Percentiles rank a stretch among this genome's conserved stretches.
These are phyloP conservation scores for Trichoderma sp. DNA, from an alignment of 2,329 filamentous ascomycete genomes.

Conservation along the genomic window DNA sequence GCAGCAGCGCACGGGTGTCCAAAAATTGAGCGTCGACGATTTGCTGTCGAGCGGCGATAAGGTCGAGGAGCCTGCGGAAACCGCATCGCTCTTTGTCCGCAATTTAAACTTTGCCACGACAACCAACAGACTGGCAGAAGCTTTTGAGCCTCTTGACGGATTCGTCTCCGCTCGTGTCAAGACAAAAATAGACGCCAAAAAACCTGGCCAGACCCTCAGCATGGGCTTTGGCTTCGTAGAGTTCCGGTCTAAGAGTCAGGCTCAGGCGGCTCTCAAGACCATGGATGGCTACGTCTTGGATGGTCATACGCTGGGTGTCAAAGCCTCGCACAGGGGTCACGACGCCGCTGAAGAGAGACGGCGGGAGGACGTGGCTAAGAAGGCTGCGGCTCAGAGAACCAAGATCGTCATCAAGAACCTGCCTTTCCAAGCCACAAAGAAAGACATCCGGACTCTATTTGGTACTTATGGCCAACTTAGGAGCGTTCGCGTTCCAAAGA, in stretches of 20 bases:
- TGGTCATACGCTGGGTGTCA: conserved; percentile 80
- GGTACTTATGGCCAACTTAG: conserved; percentile 88
- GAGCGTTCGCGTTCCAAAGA: conserved; percentile 91
- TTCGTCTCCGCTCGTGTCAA: conserved; percentile 90
- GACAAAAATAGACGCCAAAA: conserved; percentile 91
- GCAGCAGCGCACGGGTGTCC: conserved; percentile 46
- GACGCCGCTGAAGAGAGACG: conserved; percentile 87
- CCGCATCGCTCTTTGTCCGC: conserved; percentile 85
- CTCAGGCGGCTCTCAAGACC: conserved; percentile 74
- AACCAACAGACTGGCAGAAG: conserved; percentile 70
- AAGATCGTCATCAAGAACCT: conserved; percentile 99
- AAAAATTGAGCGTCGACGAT: conserved; percentile 69
- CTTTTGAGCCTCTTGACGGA: conserved; percentile 79
- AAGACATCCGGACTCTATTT: conserved; percentile 84
- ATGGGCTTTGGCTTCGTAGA: conserved; percentile 98
- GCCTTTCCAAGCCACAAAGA: conserved; percentile 92
- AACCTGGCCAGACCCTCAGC: conserved; percentile 80
- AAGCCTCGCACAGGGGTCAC: conserved; percentile 80
- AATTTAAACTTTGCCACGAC: conserved; percentile 93
- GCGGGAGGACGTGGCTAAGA: conserved; percentile 81
- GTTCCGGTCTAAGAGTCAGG: conserved; percentile 76
- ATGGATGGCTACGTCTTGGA: conserved; percentile 92
- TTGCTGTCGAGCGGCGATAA: conserved; percentile 61
- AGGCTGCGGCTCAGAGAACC: conserved; percentile 72
- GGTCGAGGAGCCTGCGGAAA: conserved; percentile 58